These are phyloP conservation scores for Apophysomyces trapeziformis DNA, from an alignment of 371 early-diverging fungal species.

Conservation along the genomic window DNA sequence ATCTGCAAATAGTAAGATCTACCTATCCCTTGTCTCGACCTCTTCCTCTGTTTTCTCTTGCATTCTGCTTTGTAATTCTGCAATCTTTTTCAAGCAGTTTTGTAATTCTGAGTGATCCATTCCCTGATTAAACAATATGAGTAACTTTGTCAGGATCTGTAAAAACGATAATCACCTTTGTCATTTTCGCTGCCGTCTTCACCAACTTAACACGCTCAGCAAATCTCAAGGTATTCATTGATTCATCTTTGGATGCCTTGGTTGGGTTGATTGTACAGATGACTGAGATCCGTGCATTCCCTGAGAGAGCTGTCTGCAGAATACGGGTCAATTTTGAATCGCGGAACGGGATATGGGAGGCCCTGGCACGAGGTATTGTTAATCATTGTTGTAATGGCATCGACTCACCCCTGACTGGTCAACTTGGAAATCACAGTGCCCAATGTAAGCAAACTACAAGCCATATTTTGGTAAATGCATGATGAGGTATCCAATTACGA, in stretches of 20 bases:
- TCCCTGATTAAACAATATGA: slow-evolving; percentile 33
- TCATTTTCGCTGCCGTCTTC: slow-evolving; percentile 20
- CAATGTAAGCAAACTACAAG: slow-evolving; percentile 68
- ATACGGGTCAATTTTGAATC: slow-evolving; percentile 94
- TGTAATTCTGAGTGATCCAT: slow-evolving; percentile 84
- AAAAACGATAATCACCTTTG: slow-evolving; percentile 21
- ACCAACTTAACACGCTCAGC: slow-evolving; percentile 80
- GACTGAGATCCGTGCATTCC: slow-evolving; percentile 80
- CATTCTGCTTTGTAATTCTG: slow-evolving; percentile 77
- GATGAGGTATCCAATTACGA: background rate
- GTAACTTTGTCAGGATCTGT: background rate
- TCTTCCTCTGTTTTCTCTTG: slow-evolving; percentile 60
- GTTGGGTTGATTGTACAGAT: slow-evolving; percentile 83
- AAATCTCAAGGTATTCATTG: slow-evolving; percentile 86
- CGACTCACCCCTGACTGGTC: slow-evolving; percentile 33
- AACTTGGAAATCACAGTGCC: slow-evolving; percentile 86
- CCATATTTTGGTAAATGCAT: background rate
- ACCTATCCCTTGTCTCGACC: slow-evolving; percentile 41
- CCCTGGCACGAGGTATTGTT: slow-evolving; percentile 14
- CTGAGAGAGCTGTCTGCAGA: slow-evolving; percentile 81
- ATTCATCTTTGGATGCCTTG: slow-evolving; percentile 70
- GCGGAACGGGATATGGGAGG: slow-evolving; percentile 83
- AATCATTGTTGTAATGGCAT: background rate
- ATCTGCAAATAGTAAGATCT: background rate
- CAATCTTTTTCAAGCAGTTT: slow-evolving; percentile 80